A percentile compares a stretch with the other conserved stretches of the same genome.
phyloP scores from a whole-genome alignment of 2,329 filamentous ascomycete species.

The Knufia petricola region DNA sequence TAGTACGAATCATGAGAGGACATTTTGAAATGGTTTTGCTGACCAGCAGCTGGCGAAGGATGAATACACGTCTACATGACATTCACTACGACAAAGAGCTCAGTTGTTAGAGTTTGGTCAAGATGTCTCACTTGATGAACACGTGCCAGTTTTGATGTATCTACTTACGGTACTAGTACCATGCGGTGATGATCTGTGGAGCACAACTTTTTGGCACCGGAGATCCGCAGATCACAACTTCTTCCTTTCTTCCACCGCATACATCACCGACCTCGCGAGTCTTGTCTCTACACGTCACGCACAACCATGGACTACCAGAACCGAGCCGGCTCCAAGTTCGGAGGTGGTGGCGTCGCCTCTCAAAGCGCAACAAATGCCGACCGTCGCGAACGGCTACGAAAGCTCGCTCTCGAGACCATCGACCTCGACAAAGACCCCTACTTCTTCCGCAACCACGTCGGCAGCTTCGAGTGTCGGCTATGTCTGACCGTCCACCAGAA shows the following conservation, averaged over 20 bases:
- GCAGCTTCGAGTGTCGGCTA: slow-evolving; percentile 92
- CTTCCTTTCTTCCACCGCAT: no score
- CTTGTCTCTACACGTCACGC: background rate
- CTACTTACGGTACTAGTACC: no score
- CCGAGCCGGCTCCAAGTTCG: slow-evolving; percentile 93
- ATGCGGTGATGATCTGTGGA: background rate
- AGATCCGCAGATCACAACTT: background rate
- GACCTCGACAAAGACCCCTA: slow-evolving; percentile 99
- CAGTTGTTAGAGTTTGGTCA: no score
- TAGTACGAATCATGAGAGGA: slow-evolving; percentile 2
- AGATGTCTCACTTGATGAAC: no score
- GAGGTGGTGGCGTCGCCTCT: slow-evolving; percentile 91
- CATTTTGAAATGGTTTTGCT: background rate
- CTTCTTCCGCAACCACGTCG: slow-evolving; percentile 99
- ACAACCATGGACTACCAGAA: slow-evolving; percentile 66
- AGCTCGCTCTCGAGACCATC: slow-evolving; percentile 96
- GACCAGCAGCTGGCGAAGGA: background rate
- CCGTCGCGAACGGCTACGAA: slow-evolving; percentile 90
- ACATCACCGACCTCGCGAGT: background rate
- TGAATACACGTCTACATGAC: no score
- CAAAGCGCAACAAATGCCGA: slow-evolving; percentile 90
- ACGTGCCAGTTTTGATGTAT: no score
- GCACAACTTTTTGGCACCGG: background rate
- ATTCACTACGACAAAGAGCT: no score
- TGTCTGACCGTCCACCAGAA: slow-evolving; percentile 98